A percentile compares a stretch with the other conserved stretches of the same genome.
These are phyloP conservation scores for Chondrus crispus DNA, from an alignment of 23 red algal genomes.

Conservation along the genomic window DNA sequence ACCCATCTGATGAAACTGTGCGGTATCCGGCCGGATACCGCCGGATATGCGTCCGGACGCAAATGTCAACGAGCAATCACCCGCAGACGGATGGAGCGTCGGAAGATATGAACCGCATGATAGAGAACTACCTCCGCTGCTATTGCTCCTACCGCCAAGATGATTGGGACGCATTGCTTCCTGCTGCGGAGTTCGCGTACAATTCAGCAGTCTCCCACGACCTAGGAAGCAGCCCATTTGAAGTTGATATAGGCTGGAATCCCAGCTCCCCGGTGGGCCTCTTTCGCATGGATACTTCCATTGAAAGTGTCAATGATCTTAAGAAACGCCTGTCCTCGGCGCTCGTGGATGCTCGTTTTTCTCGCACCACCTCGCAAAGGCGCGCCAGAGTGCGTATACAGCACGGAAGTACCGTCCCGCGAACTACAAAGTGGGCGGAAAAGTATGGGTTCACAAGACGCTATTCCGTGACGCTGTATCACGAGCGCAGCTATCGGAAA, in stretches of 20 bases:
- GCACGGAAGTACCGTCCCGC: background rate
- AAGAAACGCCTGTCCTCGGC: background rate
- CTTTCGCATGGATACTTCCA: background rate
- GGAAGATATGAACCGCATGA: slow-evolving; percentile 31
- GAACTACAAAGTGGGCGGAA: background rate
- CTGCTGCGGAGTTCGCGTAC: slow-evolving; percentile 27
- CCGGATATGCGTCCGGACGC: background rate
- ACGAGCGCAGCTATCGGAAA: background rate
- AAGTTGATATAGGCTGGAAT: background rate
- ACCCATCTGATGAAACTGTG: background rate
- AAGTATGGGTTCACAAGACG: background rate
- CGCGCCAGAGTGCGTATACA: background rate
- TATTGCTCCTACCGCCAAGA: background rate
- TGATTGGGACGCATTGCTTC: background rate
- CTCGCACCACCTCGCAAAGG: background rate
- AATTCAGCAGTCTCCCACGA: background rate
- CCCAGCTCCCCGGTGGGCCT: background rate
- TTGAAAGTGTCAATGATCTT: background rate
- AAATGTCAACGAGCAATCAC: background rate
- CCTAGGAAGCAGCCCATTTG: background rate
- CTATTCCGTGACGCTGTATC: background rate
- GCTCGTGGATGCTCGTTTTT: background rate
- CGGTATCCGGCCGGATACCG: no score
- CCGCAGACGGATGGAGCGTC: slow-evolving; percentile 26
- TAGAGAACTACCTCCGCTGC: background rate